Conservation (phyloP, 2,329 filamentous ascomycete genomes). For the Arthrobotrys sphaeroides region DNA sequence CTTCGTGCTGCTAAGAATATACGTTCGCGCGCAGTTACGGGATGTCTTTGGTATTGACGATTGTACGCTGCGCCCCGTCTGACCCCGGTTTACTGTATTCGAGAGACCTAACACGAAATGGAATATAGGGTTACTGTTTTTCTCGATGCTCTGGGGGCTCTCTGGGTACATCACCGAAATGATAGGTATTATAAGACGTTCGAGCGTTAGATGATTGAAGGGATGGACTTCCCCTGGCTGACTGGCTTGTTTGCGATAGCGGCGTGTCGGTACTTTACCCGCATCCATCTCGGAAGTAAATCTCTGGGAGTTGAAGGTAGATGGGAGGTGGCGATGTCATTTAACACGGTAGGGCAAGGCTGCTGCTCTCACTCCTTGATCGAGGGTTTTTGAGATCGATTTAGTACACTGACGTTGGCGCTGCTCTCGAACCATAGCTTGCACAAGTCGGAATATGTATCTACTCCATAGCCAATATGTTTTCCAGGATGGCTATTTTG, state of each 20-base stretch:
- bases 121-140: conserved; percentile 9
- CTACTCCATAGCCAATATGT: conserved; percentile 36
- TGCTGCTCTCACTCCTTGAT: not conserved
- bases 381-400: not conserved
- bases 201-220: too few relatives aligned
- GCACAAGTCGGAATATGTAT: conserved; percentile 32
- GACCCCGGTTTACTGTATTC: not conserved
- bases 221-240: too few relatives aligned
- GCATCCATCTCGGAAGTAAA: conserved; percentile 16
- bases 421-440: not conserved
- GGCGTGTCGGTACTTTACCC: conserved; percentile 34
- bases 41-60: conserved; percentile 36
- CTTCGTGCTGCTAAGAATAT: conserved; percentile 30
- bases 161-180: conserved; percentile 32
- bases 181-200: too few relatives aligned
- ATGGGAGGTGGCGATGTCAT: conserved; percentile 35
- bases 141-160: conserved; percentile 39
- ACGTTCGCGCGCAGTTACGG: conserved; percentile 15
- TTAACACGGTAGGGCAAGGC: conserved; percentile 4
- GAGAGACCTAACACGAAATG: not conserved
- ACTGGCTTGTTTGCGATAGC: too few relatives aligned
- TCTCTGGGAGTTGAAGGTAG: conserved; percentile 1
- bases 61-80: not conserved
- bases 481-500: conserved; percentile 26
- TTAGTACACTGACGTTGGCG: not conserved